phyloP scores from a whole-genome alignment of 495 filamentous ascomycete genomes.

The Penicillium fimorum region DNA sequence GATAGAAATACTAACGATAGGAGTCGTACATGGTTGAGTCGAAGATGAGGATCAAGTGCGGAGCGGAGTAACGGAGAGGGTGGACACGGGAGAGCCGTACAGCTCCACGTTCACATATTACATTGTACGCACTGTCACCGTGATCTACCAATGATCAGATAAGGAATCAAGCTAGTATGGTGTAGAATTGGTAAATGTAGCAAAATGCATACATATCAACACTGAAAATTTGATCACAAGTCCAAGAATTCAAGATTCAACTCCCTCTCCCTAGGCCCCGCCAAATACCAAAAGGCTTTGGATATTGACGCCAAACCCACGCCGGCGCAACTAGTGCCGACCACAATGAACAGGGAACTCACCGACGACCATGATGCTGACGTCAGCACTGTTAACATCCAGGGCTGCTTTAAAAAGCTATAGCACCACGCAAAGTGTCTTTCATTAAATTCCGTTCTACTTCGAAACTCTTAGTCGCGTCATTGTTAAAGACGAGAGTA shows the following conservation, averaged over 20 bases:
- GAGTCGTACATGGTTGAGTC: slow-evolving; percentile 43
- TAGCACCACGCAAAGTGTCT: slow-evolving; percentile 59
- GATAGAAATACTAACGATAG: slow-evolving; percentile 33
- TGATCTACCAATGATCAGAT: neutral
- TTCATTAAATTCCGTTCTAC: slow-evolving; percentile 50
- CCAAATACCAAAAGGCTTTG: neutral
- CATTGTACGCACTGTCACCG: neutral
- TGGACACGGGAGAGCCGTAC: neutral
- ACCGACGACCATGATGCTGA: slow-evolving; percentile 57
- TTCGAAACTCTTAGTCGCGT: too few species aligned
- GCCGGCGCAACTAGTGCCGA: slow-evolving; percentile 48
- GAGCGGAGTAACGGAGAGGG: slow-evolving; percentile 6
- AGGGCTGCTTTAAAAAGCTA: slow-evolving; percentile 52
- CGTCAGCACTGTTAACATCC: slow-evolving; percentile 43
- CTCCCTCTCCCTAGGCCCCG: neutral
- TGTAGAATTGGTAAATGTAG: too few species aligned
- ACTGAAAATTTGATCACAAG: too few species aligned
- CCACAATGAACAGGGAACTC: slow-evolving; percentile 63
- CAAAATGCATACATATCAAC: too few species aligned
- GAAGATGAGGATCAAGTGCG: neutral
- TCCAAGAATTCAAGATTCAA: neutral
- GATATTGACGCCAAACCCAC: slow-evolving; percentile 24
- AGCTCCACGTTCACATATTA: neutral
- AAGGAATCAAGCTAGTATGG: too few species aligned
- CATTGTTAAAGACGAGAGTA: slow-evolving; percentile 45